phyloP scores from a whole-genome alignment of 2,329 filamentous ascomycete genomes.

The Sclerotinia minor region DNA sequence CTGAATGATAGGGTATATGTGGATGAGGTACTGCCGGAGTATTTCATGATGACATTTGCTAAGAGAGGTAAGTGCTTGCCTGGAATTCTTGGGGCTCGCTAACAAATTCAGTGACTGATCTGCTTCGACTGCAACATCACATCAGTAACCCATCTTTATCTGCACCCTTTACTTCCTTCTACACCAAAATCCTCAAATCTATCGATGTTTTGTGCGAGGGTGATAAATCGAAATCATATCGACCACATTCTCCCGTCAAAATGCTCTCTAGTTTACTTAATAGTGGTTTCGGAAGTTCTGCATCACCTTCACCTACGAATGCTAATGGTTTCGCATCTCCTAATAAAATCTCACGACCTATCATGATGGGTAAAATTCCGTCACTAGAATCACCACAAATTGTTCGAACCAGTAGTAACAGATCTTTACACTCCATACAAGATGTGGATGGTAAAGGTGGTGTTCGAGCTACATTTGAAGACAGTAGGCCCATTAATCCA shows the following conservation, averaged over 20 bases:
- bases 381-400: conserved; percentile 42
- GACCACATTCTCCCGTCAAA: conserved; percentile 86
- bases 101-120: conserved; percentile 62
- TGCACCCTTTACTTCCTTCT: conserved; percentile 70
- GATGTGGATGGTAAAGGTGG: conserved; percentile 38
- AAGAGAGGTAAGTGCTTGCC: conserved; percentile 60
- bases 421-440: conserved; percentile 37
- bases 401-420: conserved; percentile 38
- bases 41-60: conserved; percentile 73
- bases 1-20: conserved; percentile 69
- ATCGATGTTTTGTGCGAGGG: conserved; percentile 63
- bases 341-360: conserved; percentile 38
- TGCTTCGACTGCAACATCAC: conserved; percentile 69
- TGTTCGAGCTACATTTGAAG: conserved; percentile 48
- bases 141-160: conserved; percentile 64
- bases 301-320: conserved; percentile 43
- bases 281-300: conserved; percentile 52
- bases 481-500: conserved; percentile 61
- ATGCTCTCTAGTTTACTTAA: conserved; percentile 80
- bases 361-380: conserved; percentile 47
- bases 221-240: conserved; percentile 66
- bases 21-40: conserved; percentile 70
- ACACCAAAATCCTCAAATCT: conserved; percentile 73
- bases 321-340: conserved; percentile 31
- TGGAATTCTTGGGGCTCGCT: conserved; percentile 35